Evolutionary conservation across 2,329 filamentous ascomycete genomes (phyloP).

Genomic region (Trichoderma koningii): DNA sequence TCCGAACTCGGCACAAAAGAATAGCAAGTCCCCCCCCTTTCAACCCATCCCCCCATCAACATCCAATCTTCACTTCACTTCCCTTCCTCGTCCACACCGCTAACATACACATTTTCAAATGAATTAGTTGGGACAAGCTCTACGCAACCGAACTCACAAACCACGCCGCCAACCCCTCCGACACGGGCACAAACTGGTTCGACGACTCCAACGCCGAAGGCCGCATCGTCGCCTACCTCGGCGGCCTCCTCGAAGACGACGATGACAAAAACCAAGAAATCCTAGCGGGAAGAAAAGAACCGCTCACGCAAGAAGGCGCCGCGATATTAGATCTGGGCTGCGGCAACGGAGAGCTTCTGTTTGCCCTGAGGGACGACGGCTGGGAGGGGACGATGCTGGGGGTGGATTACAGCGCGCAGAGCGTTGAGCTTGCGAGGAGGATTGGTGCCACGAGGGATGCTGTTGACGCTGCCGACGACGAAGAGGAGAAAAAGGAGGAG

Average conservation of each 20-base stretch:
- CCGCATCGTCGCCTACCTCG: constrained; percentile 74
- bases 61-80: no score
- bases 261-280: neutral
- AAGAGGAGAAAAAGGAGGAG: neutral
- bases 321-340: constrained; percentile 85
- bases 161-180: constrained; percentile 68
- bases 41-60: no score
- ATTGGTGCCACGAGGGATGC: constrained; percentile 50
- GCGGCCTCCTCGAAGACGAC: constrained; percentile 37
- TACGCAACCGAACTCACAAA: constrained; percentile 73
- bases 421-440: constrained; percentile 70
- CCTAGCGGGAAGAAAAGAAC: neutral
- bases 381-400: constrained; percentile 76
- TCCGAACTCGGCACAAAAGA: constrained; percentile 84
- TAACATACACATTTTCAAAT: neutral
- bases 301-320: constrained; percentile 39
- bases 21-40: constrained; percentile 64
- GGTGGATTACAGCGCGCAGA: constrained; percentile 81
- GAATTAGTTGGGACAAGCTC: constrained; percentile 69
- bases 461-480: neutral
- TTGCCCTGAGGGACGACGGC: constrained; percentile 66
- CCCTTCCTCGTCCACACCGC: neutral
- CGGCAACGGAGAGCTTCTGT: constrained; percentile 90
- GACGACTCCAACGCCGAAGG: constrained; percentile 86
- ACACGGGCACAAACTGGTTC: constrained; percentile 95